Evolutionary conservation across 169 alveolate genomes (phyloP).

Genomic region (Plasmodium knowlesi): DNA sequence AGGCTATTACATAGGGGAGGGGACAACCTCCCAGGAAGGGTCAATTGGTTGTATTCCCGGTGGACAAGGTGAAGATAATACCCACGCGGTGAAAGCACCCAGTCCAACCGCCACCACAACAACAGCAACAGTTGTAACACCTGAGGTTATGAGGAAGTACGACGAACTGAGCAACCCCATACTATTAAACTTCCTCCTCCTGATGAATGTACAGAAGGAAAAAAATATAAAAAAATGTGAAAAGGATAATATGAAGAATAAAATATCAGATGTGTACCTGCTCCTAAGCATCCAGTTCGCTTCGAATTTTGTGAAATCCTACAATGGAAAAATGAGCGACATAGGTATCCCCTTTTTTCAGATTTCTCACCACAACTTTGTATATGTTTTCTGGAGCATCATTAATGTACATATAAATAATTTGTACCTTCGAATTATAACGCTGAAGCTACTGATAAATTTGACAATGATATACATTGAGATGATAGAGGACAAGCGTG

Average conservation of each 20-base stretch:
- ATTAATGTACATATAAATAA: constrained; percentile 68
- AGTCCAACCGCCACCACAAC: neutral
- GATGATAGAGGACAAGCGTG: constrained; percentile 17
- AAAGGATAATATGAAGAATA: constrained; percentile 46
- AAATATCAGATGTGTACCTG: constrained; percentile 57
- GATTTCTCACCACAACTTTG: constrained; percentile 31
- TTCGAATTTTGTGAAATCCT: constrained; percentile 31
- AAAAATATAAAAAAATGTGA: constrained; percentile 66
- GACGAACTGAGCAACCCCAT: constrained; percentile 70
- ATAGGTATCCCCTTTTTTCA: constrained; percentile 43
- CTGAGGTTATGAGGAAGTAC: constrained; percentile 5
- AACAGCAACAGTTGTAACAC: neutral
- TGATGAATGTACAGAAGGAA: constrained; percentile 69
- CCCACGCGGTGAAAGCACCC: neutral
- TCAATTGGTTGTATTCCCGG: neutral
- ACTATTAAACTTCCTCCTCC: constrained; percentile 33
- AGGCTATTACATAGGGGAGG: neutral
- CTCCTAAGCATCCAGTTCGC: constrained; percentile 64
- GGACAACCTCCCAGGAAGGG: neutral
- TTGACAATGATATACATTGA: constrained; percentile 35
- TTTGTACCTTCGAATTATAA: constrained; percentile 43
- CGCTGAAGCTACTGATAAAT: constrained; percentile 34
- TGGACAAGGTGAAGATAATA: neutral
- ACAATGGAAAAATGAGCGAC: constrained; percentile 15
- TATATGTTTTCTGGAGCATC: constrained; percentile 54